Percentiles rank a stretch among this genome's conserved stretches.
Evolutionary conservation across 2,329 filamentous ascomycete species (phyloP).

Genomic region (Exophiala sideris): DNA sequence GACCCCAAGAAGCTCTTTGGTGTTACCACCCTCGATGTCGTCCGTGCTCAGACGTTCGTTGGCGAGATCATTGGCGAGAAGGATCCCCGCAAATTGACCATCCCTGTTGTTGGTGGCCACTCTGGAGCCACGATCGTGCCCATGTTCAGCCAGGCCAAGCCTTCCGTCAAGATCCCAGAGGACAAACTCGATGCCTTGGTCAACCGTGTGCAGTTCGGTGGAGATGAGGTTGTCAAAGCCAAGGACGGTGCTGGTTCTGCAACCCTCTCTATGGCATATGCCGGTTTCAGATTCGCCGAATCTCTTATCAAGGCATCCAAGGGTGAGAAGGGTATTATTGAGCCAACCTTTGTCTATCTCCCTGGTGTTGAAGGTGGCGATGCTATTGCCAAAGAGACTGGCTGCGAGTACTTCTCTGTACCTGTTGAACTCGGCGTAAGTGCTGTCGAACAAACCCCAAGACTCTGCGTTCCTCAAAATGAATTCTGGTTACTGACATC

Average conservation of each 20-base stretch:
- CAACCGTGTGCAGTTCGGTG: slow-evolving; percentile 94
- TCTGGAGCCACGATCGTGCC: slow-evolving; percentile 98
- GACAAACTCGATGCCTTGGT: slow-evolving; percentile 90
- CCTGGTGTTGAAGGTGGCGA: slow-evolving; percentile 84
- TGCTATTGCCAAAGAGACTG: slow-evolving; percentile 77
- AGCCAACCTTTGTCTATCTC: slow-evolving; percentile 95
- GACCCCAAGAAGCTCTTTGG: slow-evolving; percentile 94
- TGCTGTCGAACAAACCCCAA: slow-evolving; percentile 26
- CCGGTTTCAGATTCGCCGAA: slow-evolving; percentile 95
- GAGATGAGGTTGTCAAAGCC: slow-evolving; percentile 93
- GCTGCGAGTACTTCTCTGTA: slow-evolving; percentile 91
- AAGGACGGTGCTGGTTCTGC: slow-evolving; percentile 89
- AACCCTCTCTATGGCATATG: slow-evolving; percentile 92
- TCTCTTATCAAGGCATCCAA: slow-evolving; percentile 83
- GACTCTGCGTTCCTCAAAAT: slow-evolving; percentile 4
- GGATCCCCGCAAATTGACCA: slow-evolving; percentile 75
- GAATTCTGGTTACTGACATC: slow-evolving; percentile 30
- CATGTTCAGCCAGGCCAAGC: slow-evolving; percentile 87
- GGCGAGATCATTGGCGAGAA: slow-evolving; percentile 78
- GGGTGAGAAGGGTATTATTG: slow-evolving; percentile 88
- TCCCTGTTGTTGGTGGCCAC: slow-evolving; percentile 95
- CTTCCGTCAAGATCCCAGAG: slow-evolving; percentile 72
- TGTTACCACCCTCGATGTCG: slow-evolving; percentile 97
- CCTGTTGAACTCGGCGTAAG: slow-evolving; percentile 93
- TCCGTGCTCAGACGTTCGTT: slow-evolving; percentile 95